These are phyloP conservation scores for Phalaenopsis aphrodite DNA, from an alignment of 106 monocot genomes.

Conservation along the genomic window DNA sequence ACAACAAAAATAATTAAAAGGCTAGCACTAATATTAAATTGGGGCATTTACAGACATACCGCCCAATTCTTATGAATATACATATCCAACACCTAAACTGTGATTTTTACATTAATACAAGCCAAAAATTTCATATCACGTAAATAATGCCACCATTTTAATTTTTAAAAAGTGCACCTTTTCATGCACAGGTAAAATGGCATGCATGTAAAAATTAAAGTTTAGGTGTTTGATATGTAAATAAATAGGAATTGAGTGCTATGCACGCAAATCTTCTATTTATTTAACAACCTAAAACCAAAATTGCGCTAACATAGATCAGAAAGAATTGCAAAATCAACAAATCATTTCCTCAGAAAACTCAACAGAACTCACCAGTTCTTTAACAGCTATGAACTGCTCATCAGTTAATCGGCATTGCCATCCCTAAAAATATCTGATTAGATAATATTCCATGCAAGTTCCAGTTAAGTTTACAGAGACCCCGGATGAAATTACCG, in stretches of 20 bases:
- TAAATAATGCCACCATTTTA: too few species aligned
- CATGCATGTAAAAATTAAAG: too few species aligned
- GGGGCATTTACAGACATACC: not conserved
- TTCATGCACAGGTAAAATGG: too few species aligned
- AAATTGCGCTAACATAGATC: not conserved
- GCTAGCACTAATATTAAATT: not conserved
- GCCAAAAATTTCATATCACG: too few species aligned
- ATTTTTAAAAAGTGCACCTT: too few species aligned
- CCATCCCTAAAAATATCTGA: constrained; percentile 66
- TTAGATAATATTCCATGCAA: not conserved
- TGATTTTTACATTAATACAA: too few species aligned
- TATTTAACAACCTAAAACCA: not conserved
- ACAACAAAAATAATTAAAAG: not conserved
- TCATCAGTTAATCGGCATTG: constrained; percentile 98
- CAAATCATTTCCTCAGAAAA: constrained; percentile 5
- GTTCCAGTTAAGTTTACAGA: not conserved
- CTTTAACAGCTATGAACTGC: constrained; percentile 99
- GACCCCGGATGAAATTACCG: constrained; percentile 34
- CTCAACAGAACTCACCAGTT: constrained; percentile 51
- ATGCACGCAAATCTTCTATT: too few species aligned
- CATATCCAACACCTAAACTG: too few species aligned
- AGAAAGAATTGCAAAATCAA: not conserved
- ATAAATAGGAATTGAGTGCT: too few species aligned
- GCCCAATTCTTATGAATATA: too few species aligned
- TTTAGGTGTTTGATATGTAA: too few species aligned